A percentile compares a stretch with the other conserved stretches of the same genome.
These are phyloP conservation scores for Esteya vermicola DNA, from an alignment of 2,329 filamentous ascomycete genomes.

Conservation along the genomic window DNA sequence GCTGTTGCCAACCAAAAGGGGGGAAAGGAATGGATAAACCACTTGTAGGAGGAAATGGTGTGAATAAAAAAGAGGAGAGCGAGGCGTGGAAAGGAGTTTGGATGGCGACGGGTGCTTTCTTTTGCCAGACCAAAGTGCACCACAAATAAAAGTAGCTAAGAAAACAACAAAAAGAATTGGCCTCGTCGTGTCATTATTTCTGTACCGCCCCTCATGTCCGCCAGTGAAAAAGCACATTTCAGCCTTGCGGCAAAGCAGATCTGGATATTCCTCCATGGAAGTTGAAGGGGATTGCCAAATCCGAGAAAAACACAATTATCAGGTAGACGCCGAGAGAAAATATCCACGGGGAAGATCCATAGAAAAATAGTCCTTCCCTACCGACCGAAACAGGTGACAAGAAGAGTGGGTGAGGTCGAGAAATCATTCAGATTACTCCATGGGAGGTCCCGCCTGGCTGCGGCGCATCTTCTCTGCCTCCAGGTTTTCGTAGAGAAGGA, in stretches of 20 bases:
- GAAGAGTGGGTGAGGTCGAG: neutral
- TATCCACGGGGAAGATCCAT: neutral
- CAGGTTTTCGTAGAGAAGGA: conserved; percentile 94
- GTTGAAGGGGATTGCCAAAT: conserved; percentile 32
- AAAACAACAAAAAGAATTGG: conserved; percentile 6
- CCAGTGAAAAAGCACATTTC: conserved; percentile 24
- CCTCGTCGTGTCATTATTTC: conserved; percentile 25
- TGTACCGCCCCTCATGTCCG: conserved; percentile 25
- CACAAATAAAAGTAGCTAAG: conserved; percentile 1
- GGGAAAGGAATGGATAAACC: neutral
- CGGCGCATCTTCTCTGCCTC: conserved; percentile 98
- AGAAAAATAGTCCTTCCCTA: neutral
- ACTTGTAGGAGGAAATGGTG: neutral
- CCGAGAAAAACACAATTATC: conserved; percentile 22
- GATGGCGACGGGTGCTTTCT: neutral
- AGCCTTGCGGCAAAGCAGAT: conserved; percentile 52
- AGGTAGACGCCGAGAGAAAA: conserved; percentile 9
- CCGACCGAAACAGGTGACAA: neutral
- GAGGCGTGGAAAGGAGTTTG: neutral
- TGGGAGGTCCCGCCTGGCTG: conserved; percentile 51
- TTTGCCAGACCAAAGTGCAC: neutral
- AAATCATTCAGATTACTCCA: conserved; percentile 28
- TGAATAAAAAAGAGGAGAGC: neutral
- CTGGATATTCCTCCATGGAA: conserved; percentile 35
- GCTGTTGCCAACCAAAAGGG: neutral